Evolutionary conservation across 768 basidiomycete genomes (phyloP).

Genomic region (Crepidotus variabilis): DNA sequence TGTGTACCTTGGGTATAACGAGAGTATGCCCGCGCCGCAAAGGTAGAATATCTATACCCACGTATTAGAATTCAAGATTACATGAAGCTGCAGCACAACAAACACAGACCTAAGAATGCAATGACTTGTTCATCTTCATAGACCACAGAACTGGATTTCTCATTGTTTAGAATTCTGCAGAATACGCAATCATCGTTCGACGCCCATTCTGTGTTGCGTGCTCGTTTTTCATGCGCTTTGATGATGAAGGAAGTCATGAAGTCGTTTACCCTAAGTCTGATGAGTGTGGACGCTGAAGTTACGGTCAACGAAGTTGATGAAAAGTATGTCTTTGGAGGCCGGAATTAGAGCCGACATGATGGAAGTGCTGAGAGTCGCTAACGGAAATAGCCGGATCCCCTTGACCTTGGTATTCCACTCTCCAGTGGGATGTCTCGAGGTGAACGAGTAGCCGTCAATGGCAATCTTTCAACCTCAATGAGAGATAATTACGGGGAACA

Average conservation of each 20-base stretch:
- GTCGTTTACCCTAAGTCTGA: too few relatives aligned
- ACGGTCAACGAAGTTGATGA: too few relatives aligned
- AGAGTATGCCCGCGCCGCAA: slow-evolving; percentile 65
- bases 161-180: slow-evolving; percentile 57
- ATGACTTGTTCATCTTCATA: slow-evolving; percentile 63
- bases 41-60: slow-evolving; percentile 61
- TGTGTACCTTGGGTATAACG: slow-evolving; percentile 66
- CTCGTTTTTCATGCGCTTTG: slow-evolving; percentile 50
- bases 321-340: too few relatives aligned
- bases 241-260: slow-evolving; percentile 75
- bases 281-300: too few relatives aligned
- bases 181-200: slow-evolving; percentile 52
- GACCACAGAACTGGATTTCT: slow-evolving; percentile 43
- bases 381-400: too few relatives aligned
- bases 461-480: slow-evolving; percentile 35
- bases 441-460: slow-evolving; percentile 24
- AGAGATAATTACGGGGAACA: slow-evolving; percentile 33
- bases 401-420: too few relatives aligned
- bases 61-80: neutral
- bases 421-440: slow-evolving; percentile 29
- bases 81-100: neutral
- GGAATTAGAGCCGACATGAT: too few relatives aligned
- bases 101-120: slow-evolving; percentile 54
- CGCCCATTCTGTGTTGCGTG: slow-evolving; percentile 44
- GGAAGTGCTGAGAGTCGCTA: too few relatives aligned